Percentiles rank a stretch among this genome's conserved stretches.
Conservation (phyloP, 1,284 basidiomycete genomes). For the Rhodofomes roseus region DNA sequence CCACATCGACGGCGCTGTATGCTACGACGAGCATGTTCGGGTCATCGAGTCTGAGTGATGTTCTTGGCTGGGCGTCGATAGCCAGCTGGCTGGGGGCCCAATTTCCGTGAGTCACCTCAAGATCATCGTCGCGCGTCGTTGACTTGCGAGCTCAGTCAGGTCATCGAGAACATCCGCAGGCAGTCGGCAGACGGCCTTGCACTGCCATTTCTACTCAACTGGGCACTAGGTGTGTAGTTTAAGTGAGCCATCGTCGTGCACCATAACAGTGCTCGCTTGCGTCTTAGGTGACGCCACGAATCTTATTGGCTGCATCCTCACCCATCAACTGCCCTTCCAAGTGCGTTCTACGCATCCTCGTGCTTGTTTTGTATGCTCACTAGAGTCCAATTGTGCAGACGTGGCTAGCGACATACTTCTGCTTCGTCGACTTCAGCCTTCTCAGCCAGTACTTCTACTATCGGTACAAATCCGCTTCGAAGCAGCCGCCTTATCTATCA, state of each 20-base stretch:
- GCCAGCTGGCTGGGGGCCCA: constrained; percentile 90
- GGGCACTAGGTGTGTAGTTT: constrained; percentile 70
- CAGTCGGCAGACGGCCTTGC: constrained; percentile 85
- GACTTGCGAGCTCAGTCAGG: constrained; percentile 50
- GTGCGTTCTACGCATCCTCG: constrained; percentile 39
- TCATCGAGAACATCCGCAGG: constrained; percentile 73
- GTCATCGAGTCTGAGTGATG: constrained; percentile 30
- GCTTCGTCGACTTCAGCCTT: constrained; percentile 71
- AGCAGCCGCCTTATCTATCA: constrained; percentile 34
- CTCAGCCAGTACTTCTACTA: constrained; percentile 83
- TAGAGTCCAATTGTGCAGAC: constrained; percentile 48
- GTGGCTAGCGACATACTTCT: constrained; percentile 86
- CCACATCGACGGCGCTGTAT: constrained; percentile 7
- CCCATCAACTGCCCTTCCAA: constrained; percentile 92
- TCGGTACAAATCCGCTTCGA: constrained; percentile 27
- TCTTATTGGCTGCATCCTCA: constrained; percentile 85
- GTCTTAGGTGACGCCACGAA: constrained; percentile 85
- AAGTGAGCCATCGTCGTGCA: background rate
- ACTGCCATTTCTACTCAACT: constrained; percentile 86
- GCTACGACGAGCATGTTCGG: constrained; percentile 15
- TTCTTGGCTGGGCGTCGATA: constrained; percentile 77
- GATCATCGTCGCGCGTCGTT: constrained; percentile 1
- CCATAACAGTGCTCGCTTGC: constrained; percentile 27
- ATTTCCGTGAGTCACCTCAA: constrained; percentile 68
- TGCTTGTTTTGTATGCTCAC: background rate